Base-by-base conservation (phyloP, 208 protist species). In the Jaenimonas drosophilae region DNA sequence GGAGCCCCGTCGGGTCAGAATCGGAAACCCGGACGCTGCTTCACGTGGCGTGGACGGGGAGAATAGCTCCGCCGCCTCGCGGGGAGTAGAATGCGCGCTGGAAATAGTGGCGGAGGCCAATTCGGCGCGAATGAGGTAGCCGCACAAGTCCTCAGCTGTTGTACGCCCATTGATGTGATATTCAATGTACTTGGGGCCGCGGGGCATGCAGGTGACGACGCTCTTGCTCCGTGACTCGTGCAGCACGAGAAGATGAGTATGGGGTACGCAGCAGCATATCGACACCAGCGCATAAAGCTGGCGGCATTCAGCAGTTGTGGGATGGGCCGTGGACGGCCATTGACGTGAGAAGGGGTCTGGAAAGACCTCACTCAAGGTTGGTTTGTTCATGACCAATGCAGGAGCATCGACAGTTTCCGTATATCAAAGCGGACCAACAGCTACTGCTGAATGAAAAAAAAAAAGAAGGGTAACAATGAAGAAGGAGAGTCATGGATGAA, bases 271-370 rank as follows among this genome's bases (percentile, higher is more conserved):
- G 67, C 85, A 90, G 64, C 79, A 88, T 19, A 90, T 49, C 25
- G 65, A 76, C 17, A 90, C 85, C 0, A 93, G 76, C 9, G 68
- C 69, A 57, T 93, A 93, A 16, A 93, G 60, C 62, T 93, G 79
- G 19, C 69, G 70, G 47, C 76, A 88, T 50, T 93, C 80, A 46
- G 75, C 86, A 1, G 70, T 65, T n/a, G 82, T 68, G 2, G 76
- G 75, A 42, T 89, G 77, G 37, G 62, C 47, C 9, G 80, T 90
- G 21, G 64, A 59, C 0, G 80, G 80, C 85, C 85, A 93, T 23
- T 87, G 77, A 17, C 63, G 40, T 0, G 80, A 71, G 38, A 93
- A 67, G 0, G 75, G 77, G 57, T 88, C 74, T 4, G 85, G 85
- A 38, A 93, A 93, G 54, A 78, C 88, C 43, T 88, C 64, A 20